phyloP scores from a whole-genome alignment of 768 basidiomycete species.

The Naematelia encephala region DNA sequence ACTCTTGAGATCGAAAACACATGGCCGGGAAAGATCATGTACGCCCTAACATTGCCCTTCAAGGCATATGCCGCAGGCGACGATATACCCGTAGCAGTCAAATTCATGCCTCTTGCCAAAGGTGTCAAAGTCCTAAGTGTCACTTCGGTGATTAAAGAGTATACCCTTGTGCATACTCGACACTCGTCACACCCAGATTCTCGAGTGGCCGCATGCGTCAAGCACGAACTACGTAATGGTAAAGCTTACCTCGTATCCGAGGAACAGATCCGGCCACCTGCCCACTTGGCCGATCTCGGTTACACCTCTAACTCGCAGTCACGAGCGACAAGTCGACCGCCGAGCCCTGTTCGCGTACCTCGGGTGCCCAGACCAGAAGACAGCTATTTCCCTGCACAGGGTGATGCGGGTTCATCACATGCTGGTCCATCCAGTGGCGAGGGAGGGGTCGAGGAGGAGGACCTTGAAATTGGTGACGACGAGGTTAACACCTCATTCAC shows the following conservation, averaged over 20 bases:
- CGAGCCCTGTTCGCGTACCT: conserved; percentile 14
- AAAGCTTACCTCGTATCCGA: conserved; percentile 26
- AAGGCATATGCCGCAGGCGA: conserved; percentile 95
- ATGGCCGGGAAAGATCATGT: conserved; percentile 97
- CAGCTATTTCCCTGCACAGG: conserved; percentile 3
- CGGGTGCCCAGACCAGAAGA: not conserved
- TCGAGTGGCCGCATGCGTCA: conserved; percentile 61
- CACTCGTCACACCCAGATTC: conserved; percentile 62
- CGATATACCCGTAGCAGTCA: conserved; percentile 71
- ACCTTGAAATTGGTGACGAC: conserved; percentile 36
- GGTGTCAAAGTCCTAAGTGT: conserved; percentile 71
- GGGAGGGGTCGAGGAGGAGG: conserved; percentile 27
- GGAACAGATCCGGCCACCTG: conserved; percentile 22
- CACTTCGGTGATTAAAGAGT: conserved; percentile 68
- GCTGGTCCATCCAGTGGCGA: conserved; percentile 9
- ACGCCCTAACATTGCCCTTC: conserved; percentile 81
- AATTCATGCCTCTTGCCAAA: conserved; percentile 81
- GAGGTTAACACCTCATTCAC: conserved; percentile 61
- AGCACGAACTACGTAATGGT: conserved; percentile 68
- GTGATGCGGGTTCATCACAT: not conserved
- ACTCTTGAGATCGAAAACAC: conserved; percentile 87
- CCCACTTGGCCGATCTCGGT: not conserved
- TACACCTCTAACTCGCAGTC: conserved; percentile 4
- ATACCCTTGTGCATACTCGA: conserved; percentile 60
- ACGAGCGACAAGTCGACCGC: conserved; percentile 7